Evolutionary conservation across 2,329 filamentous ascomycete species (phyloP), one percentile per base, ranked within the genome.

Genomic region (Penicillium sp.): DNA sequence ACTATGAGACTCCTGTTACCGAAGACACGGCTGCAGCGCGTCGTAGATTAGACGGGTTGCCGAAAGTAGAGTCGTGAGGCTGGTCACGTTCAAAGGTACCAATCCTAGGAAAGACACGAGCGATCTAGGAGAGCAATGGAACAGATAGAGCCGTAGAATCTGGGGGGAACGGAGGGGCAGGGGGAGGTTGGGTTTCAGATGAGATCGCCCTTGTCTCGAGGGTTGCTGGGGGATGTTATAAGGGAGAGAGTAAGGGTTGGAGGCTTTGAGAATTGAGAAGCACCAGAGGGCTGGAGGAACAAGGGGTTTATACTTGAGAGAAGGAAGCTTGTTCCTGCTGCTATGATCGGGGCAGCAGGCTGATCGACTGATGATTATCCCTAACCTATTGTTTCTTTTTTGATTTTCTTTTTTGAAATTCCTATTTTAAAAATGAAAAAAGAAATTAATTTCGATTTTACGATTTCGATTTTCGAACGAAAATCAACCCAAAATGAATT

Each of bases 1-100:
- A 65, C 66, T 72, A 71, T 72, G 66, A 62, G 61, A 66, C 69
- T 63, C 67, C 71, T 71, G 37, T 42, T 42, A 23, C 47, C 47
- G 47, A 14, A 33, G 34, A 33, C 13, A 33, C 21, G 26, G 46
- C 33, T 55, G 16, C 28, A 48, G 43, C 34, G 50, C 44, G 48
- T 50, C 55, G 56, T 56, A 48, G 36, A 36, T 47, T 60, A 46
- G 23, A 48, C 36, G 54, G 44, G 14, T 33, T 47, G 39, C 48
- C 40, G 29, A 48, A 29, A 4, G 40, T 28, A 31, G 42, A 45
- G 42, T 2, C 26, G 26, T 18, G 42, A 45, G 42, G 42, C 42
- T 29, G 42, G 24, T 28, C 7, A 10, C 2, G 45, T 43, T 52
- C 29, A 31, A 34, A 46, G 48, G 24, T 31, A 43, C 39, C 39